phyloP scores from a whole-genome alignment of 2,329 filamentous ascomycete species.

The Pseudogymnoascus sp. region DNA sequence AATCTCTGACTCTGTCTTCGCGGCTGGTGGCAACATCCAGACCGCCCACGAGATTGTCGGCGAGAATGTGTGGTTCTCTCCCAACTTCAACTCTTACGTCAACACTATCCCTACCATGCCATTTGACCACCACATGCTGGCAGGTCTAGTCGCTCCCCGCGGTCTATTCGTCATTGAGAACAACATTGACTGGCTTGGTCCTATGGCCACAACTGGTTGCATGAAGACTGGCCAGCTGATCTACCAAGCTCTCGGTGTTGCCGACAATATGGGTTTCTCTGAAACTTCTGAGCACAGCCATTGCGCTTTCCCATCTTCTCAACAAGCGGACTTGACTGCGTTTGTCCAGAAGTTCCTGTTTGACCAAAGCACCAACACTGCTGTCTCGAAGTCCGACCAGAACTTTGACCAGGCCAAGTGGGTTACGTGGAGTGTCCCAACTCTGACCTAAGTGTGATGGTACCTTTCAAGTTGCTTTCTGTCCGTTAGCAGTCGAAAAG shows the following conservation, averaged over 20 bases:
- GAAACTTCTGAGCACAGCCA: constrained; percentile 40
- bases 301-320: constrained; percentile 41
- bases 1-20: constrained; percentile 40
- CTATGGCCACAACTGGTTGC: constrained; percentile 42
- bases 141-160: constrained; percentile 48
- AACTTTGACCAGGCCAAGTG: constrained; percentile 24
- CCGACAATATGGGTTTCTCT: constrained; percentile 43
- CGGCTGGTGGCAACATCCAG: constrained; percentile 48
- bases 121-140: constrained; percentile 49
- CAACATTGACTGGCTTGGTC: constrained; percentile 43
- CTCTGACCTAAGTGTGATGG: constrained; percentile 13
- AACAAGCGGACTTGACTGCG: constrained; percentile 36
- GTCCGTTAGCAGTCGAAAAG: not conserved
- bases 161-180: constrained; percentile 49
- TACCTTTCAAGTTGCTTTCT: not conserved
- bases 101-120: constrained; percentile 39
- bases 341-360: constrained; percentile 42
- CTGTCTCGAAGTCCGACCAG: constrained; percentile 10
- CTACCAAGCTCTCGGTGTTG: constrained; percentile 44
- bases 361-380: constrained; percentile 20
- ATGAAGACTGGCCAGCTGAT: constrained; percentile 45
- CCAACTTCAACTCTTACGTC: constrained; percentile 43
- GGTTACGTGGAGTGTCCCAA: constrained; percentile 24
- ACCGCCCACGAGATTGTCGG: constrained; percentile 48
- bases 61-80: constrained; percentile 57